Base-by-base conservation (phyloP, 176 grass and related monocot species). In the Rhipidocladum racemiflorum region DNA sequence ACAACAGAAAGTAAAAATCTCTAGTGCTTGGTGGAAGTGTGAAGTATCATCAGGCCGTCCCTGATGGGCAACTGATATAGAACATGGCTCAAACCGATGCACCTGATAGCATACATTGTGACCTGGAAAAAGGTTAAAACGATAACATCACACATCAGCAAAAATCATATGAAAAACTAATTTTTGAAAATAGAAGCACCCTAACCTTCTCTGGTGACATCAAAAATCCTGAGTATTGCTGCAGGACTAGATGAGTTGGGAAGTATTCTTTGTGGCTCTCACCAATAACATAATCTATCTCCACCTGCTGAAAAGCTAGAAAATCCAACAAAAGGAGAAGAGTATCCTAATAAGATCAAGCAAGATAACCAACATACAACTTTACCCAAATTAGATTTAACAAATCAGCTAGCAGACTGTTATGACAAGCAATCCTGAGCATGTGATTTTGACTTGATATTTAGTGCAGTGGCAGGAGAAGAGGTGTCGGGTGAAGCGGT, bases 1-100 rank as follows among this genome's bases (percentile, higher is more conserved):
- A 38, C 55, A 62, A 45, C 72, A 49, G 50, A 60, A 64, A 84
- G 64, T 76, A 79, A 35, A 86, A 75, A 94, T 92, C 92, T 98
- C 96, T 81, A 98, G 81, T 72, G 72, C 88, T 80, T 95, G 88
- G 64, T 95, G 91, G 74, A 98, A 95, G 66, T 57, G 88, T 77
- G 96, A 88, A 77, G 95, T 95, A 83, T 98, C 92, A 74, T 98
- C 96, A 85, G 91, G 90, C 3, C 91, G 87, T 92, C 68, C 90
- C 90, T 43, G 74, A 50, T 15, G 89, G 91, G 63, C 92, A 95
- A 29, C 80, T 68, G 34, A 98, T 87, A 49, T 95, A 98, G 68
- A 98, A 98, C 95, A 98, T 40, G 96, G 96, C 72, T 98, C 92
- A 83, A 98, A 98, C 14, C 92, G 92, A 84, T 98, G 96, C 56